phyloP scores from a whole-genome alignment of 2,329 filamentous ascomycete genomes.

The Endoconidiophora laricicola region DNA sequence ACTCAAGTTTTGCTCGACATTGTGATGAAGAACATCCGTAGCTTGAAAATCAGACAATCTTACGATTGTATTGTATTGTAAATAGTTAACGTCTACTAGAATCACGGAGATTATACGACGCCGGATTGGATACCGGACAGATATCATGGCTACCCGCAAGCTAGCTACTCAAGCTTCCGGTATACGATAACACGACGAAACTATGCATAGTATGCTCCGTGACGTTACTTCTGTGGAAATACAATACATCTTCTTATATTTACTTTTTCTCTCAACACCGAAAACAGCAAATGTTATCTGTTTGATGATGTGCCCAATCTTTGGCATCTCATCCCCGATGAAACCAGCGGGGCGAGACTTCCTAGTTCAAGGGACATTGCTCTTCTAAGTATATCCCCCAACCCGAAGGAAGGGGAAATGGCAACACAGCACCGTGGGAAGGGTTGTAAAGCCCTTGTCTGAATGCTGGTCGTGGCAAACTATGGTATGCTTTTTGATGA shows the following conservation, averaged over 20 bases:
- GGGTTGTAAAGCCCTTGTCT: not conserved
- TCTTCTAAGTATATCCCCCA: slow-evolving; percentile 13
- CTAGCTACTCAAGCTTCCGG: too few relatives aligned
- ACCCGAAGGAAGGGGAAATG: slow-evolving; percentile 12
- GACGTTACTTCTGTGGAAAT: too few relatives aligned
- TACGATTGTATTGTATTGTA: too few relatives aligned
- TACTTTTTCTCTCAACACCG: not conserved
- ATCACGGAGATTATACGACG: too few relatives aligned
- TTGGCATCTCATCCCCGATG: slow-evolving; percentile 13
- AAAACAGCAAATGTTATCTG: not conserved
- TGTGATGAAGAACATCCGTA: too few relatives aligned
- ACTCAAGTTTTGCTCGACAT: too few relatives aligned
- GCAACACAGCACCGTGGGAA: slow-evolving; percentile 14
- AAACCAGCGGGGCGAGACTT: slow-evolving; percentile 13
- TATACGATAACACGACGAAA: too few relatives aligned
- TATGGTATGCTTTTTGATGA: slow-evolving; percentile 14
- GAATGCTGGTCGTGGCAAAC: slow-evolving; percentile 14
- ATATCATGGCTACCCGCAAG: too few relatives aligned
- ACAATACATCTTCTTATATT: not conserved
- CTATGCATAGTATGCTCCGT: too few relatives aligned
- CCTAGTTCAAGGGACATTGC: slow-evolving; percentile 14
- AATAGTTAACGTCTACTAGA: too few relatives aligned
- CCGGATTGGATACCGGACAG: too few relatives aligned
- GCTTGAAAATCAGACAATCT: too few relatives aligned
- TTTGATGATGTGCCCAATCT: slow-evolving; percentile 12